Percentiles rank a stretch among this genome's conserved stretches.
Evolutionary conservation across 768 basidiomycete species (phyloP).

Genomic region (Hysterangium stoloniferum): DNA sequence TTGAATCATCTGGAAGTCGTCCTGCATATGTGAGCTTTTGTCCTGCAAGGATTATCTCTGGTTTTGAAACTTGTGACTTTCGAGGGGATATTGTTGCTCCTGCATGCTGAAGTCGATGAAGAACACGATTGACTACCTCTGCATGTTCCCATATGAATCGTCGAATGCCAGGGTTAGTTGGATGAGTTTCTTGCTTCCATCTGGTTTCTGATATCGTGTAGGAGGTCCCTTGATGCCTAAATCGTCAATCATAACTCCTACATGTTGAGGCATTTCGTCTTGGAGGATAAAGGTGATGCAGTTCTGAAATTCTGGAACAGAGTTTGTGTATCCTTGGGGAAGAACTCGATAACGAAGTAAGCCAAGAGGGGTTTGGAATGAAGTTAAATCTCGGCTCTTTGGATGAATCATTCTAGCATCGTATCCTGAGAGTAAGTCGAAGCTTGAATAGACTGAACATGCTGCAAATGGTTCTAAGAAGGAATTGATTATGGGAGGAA

Average conservation of each 20-base stretch:
- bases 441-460: constrained; percentile 21
- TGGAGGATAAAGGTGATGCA: constrained; percentile 27
- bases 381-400: constrained; percentile 35
- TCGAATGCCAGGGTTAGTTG: not conserved
- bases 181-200: constrained; percentile 2
- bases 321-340: constrained; percentile 16
- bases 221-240: constrained; percentile 20
- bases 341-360: constrained; percentile 26
- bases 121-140: constrained; percentile 17
- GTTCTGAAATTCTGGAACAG: constrained; percentile 18
- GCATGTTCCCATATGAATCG: constrained; percentile 23
- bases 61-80: constrained; percentile 16
- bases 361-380: too few relatives aligned
- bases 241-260: constrained; percentile 27
- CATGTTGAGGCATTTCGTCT: constrained; percentile 21
- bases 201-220: not conserved
- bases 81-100: constrained; percentile 8
- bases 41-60: constrained; percentile 16
- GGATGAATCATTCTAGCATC: constrained; percentile 3
- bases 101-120: constrained; percentile 16
- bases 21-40: constrained; percentile 23
- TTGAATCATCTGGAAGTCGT: constrained; percentile 18
- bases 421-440: constrained; percentile 18
- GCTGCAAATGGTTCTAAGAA: too few relatives aligned
- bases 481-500: too few relatives aligned